Evolutionary conservation across 2,329 filamentous ascomycete genomes (phyloP), one percentile per base, ranked within the genome.

Genomic region (Penicillium frequentans): DNA sequence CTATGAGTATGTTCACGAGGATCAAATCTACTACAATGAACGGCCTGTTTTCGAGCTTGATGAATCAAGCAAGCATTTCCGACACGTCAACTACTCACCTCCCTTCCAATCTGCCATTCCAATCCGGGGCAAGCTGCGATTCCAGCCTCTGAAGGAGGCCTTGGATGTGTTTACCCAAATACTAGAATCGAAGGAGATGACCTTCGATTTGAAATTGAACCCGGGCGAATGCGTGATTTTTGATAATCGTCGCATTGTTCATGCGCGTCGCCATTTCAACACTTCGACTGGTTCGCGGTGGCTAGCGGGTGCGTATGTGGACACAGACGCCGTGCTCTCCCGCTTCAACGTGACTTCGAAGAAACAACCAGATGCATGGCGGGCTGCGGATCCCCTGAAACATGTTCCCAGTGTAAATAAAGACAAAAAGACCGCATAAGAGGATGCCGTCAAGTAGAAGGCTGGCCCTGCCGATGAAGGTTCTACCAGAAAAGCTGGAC

Each of bases 221-320:
- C 86, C 90, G 4, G 95, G 93, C 3, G 90, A 96, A 68, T 96
- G 91, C 70, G 92, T 93, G 13, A 82, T 99, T n/a, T 98, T 99
- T 70, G 89, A 96, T 71, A 98, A 98, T 70, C 77, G 86, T 57
- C 82, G 93, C 19, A 81, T 96, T n/a, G 74, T 96, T 69, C 95
- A 98, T 77, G 93, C 92, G 0, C 81, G 95, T 4, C 83, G 81
- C 16, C 84, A 86, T 29, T 98, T 98, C 73, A 86, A 93, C 56
- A 68, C 71, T 21, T 57, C 56, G 3, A 81, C 82, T 7, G 90
- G 90, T 1, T 83, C 86, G 59, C 81, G 93, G 52, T 96, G 91
- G 90, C 75, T 98, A 54, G 90, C 90, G 65, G 95, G 95, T 5
- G 84, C 90, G 0, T 99, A 98, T 74, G 81, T 97, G 27, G 85